phyloP scores from a whole-genome alignment of 805 yeast genomes.

The Vanderwaltozyma verrucispora region DNA sequence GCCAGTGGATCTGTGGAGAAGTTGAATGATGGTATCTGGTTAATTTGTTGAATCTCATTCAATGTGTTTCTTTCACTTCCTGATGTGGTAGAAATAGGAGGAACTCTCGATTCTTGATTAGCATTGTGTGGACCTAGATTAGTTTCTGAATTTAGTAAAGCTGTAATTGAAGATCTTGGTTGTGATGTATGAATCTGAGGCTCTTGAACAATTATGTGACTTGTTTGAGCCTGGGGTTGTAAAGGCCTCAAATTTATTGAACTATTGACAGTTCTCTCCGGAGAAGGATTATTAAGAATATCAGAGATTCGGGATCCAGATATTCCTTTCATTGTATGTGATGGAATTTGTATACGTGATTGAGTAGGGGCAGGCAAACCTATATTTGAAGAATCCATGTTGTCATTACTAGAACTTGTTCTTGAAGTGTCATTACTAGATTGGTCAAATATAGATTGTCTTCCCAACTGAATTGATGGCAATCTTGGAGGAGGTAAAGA shows the following conservation, averaged over 20 bases:
- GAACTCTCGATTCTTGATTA: too few species aligned
- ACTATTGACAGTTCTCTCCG: not conserved
- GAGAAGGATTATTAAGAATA: constrained; percentile 1
- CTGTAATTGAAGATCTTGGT: constrained; percentile 7
- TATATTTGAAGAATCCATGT: not conserved
- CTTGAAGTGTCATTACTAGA: not conserved
- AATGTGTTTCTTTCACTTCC: too few species aligned
- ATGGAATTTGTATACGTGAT: not conserved
- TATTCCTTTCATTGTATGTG: not conserved
- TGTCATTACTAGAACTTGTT: constrained; percentile 1
- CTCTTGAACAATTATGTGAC: not conserved
- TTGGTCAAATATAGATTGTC: not conserved
- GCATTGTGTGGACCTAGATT: not conserved
- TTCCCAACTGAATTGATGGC: constrained; percentile 23
- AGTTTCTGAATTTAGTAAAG: constrained; percentile 7
- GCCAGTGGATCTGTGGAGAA: constrained; percentile 29
- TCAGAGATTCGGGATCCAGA: constrained; percentile 1
- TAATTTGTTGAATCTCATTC: not conserved
- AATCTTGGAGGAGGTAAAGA: constrained; percentile 26
- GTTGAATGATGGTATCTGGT: constrained; percentile 6
- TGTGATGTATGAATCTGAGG: not conserved
- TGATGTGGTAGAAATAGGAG: too few species aligned
- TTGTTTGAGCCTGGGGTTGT: not conserved
- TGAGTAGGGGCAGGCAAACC: not conserved
- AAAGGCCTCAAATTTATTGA: not conserved